phyloP scores from a whole-genome alignment of 2,329 filamentous ascomycete species.

The Microdochium bolleyi region DNA sequence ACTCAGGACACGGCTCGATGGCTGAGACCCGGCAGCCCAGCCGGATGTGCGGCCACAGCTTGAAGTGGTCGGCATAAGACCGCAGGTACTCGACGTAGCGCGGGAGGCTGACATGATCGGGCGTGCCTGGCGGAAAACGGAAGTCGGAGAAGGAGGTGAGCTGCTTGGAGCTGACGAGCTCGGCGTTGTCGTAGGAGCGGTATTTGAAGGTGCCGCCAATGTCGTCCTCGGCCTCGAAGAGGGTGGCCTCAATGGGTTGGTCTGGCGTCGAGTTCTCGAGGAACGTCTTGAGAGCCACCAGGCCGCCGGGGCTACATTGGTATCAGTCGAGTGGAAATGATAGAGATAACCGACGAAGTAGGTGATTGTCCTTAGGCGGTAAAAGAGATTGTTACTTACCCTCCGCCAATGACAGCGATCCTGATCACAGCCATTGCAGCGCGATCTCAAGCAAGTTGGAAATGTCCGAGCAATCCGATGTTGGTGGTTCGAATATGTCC shows the following conservation, averaged over 20 bases:
- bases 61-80: not conserved
- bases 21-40: not conserved
- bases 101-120: not conserved
- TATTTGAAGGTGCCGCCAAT: slow-evolving; percentile 40
- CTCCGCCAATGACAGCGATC: not conserved
- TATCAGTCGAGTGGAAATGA: not conserved
- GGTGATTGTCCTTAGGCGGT: not conserved
- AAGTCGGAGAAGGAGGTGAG: slow-evolving; percentile 43
- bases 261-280: slow-evolving; percentile 14
- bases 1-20: not conserved
- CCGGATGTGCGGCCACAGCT: not conserved
- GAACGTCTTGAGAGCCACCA: slow-evolving; percentile 32
- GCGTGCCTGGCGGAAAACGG: slow-evolving; percentile 11
- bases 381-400: not conserved
- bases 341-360: not conserved
- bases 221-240: slow-evolving; percentile 34
- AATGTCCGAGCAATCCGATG: too few relatives aligned
- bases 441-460: too few relatives aligned
- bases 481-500: too few relatives aligned
- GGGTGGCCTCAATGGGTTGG: slow-evolving; percentile 27
- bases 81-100: not conserved
- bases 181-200: slow-evolving; percentile 38
- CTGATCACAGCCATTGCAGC: not conserved
- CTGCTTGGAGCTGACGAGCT: slow-evolving; percentile 42
- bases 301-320: slow-evolving; percentile 24